Conservation (phyloP, 129 eudicot genomes). For the Escallonia herrerae region DNA sequence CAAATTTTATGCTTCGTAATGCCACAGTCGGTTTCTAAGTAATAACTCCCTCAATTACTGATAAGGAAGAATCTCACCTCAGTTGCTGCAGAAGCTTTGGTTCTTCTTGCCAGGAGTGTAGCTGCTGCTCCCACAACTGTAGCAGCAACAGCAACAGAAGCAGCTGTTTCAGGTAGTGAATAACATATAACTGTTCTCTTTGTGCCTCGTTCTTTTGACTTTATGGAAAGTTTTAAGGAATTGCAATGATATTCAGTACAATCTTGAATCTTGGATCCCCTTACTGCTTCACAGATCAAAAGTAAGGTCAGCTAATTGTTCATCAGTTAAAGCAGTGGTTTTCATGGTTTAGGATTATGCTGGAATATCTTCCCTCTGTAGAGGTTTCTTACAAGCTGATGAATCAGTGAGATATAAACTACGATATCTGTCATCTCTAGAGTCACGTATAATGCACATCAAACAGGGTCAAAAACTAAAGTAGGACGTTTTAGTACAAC, state of each 20-base stretch:
- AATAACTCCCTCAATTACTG: no score
- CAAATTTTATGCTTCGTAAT: no score
- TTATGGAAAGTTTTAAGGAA: constrained; percentile 21
- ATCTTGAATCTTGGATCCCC: constrained; percentile 23
- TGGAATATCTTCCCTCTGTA: no score
- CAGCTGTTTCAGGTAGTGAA: constrained; percentile 83
- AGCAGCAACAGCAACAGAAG: constrained; percentile 84
- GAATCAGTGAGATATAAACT: no score
- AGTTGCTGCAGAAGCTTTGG: constrained; percentile 30
- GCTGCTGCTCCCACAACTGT: constrained; percentile 91
- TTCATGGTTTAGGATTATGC: no score
- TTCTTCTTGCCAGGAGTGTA: constrained; percentile 64
- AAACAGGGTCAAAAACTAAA: not conserved
- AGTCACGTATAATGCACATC: not conserved
- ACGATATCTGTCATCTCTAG: no score
- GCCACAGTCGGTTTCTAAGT: no score
- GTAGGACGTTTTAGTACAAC: not conserved
- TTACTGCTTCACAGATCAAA: constrained; percentile 31
- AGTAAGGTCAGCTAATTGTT: not conserved
- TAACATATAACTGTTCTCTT: constrained; percentile 15
- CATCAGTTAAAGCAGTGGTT: not conserved
- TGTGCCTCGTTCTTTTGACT: constrained; percentile 20
- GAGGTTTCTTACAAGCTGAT: no score
- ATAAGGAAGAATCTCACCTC: constrained; percentile 20
- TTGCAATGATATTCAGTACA: constrained; percentile 17